Percentiles rank a stretch among this genome's conserved stretches.
These are phyloP conservation scores for Chalciporus chontae DNA, from an alignment of 768 basidiomycete species.

Conservation along the genomic window DNA sequence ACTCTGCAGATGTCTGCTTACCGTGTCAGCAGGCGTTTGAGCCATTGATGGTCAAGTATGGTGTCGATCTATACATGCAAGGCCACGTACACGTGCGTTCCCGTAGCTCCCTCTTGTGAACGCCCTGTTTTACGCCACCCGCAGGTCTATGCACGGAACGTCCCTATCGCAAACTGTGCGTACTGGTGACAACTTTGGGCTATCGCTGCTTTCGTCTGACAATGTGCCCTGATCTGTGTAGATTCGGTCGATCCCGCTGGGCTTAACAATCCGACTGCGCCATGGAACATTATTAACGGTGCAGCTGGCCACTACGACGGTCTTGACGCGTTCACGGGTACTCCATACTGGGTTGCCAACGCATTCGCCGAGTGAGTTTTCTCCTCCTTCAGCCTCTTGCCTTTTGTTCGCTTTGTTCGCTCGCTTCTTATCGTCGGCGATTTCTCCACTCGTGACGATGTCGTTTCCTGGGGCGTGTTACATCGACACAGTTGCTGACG, in stretches of 20 bases:
- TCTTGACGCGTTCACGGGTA: constrained; percentile 10
- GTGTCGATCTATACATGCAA: constrained; percentile 28
- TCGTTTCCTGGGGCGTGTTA: not conserved
- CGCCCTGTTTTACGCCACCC: not conserved
- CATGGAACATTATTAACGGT: constrained; percentile 29
- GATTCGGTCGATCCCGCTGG: constrained; percentile 21
- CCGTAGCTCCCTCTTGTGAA: not conserved
- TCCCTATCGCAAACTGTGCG: constrained; percentile 26
- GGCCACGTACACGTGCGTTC: constrained; percentile 24
- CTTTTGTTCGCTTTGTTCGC: not conserved
- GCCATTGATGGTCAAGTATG: constrained; percentile 31
- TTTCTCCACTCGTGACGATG: not conserved
- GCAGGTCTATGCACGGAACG: constrained; percentile 26
- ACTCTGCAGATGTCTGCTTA: constrained; percentile 9
- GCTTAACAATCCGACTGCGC: constrained; percentile 21
- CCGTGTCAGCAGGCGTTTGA: constrained; percentile 26
- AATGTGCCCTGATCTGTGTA: not conserved
- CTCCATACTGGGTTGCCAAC: constrained; percentile 7
- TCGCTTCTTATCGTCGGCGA: no score
- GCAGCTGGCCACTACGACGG: constrained; percentile 28
- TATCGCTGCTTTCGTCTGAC: not conserved
- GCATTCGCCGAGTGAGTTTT: constrained; percentile 13
- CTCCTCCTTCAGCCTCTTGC: not conserved
- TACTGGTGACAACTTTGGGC: not conserved
- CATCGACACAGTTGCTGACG: not conserved